phyloP scores from a whole-genome alignment of 192 early-diverging fungal species.

The Gamsiella multidivaricata region DNA sequence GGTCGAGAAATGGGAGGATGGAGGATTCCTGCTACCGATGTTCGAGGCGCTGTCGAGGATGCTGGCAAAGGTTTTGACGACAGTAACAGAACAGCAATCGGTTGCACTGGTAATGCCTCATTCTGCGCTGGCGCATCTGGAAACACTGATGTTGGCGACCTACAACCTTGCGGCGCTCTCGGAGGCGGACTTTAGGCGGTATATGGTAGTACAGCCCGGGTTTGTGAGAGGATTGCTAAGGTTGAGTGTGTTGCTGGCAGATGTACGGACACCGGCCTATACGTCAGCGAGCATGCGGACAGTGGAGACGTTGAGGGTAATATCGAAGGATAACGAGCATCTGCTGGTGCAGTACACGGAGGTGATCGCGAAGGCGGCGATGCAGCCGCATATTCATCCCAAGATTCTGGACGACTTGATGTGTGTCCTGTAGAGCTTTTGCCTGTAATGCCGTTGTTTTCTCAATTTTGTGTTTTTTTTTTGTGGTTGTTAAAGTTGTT shows the following conservation, averaged over 20 bases:
- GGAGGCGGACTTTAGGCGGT: constrained; percentile 37
- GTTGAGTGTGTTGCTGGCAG: constrained; percentile 40
- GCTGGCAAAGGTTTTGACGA: constrained; percentile 37
- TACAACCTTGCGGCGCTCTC: constrained; percentile 60
- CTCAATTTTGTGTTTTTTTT: neutral
- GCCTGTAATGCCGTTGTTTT: no score
- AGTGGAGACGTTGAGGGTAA: constrained; percentile 43
- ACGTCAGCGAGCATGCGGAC: constrained; percentile 47
- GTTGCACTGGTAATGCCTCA: constrained; percentile 16
- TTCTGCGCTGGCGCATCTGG: constrained; percentile 61
- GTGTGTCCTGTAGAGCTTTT: constrained; percentile 35
- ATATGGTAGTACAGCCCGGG: constrained; percentile 42
- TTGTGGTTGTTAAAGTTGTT: no score
- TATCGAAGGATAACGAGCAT: constrained; percentile 45
- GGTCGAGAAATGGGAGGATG: constrained; percentile 36
- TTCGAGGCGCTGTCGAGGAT: constrained; percentile 52
- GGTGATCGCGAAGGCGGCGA: constrained; percentile 48
- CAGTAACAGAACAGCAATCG: constrained; percentile 20
- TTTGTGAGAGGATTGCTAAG: constrained; percentile 45
- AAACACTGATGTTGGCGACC: constrained; percentile 63
- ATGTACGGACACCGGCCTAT: constrained; percentile 36
- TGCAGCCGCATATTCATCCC: constrained; percentile 45
- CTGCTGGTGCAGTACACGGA: constrained; percentile 51
- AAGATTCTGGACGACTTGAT: constrained; percentile 45
- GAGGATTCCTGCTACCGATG: constrained; percentile 37